Conservation (phyloP, 306 rosid genomes). For the Fragaria nilgerrensis region DNA sequence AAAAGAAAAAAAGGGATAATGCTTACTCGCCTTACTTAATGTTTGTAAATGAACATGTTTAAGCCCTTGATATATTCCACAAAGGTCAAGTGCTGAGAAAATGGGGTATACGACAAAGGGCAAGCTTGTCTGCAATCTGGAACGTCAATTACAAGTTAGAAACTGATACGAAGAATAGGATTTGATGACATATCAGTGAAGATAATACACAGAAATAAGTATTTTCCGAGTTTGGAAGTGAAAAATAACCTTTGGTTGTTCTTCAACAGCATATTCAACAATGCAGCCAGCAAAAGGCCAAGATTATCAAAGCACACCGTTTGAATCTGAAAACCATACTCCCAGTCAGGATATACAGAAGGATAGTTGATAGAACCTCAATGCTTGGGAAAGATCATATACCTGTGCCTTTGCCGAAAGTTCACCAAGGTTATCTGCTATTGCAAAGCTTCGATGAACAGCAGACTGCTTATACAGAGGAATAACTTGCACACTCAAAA, state of each 20-base stretch:
- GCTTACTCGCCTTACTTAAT: conserved; percentile 65
- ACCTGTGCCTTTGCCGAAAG: conserved; percentile 97
- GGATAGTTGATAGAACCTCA: not conserved
- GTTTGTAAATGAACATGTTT: conserved; percentile 82
- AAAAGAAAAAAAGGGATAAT: conserved; percentile 7
- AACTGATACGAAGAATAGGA: conserved; percentile 1
- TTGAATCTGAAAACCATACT: conserved; percentile 63
- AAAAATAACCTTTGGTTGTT: conserved; percentile 55
- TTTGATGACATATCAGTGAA: not conserved
- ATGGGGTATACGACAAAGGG: conserved; percentile 68
- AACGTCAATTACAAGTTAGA: conserved; percentile 37
- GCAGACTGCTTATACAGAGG: conserved; percentile 55
- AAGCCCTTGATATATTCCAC: conserved; percentile 83
- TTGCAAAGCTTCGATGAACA: conserved; percentile 91
- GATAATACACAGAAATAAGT: not conserved
- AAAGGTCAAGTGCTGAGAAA: conserved; percentile 76
- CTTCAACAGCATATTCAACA: conserved; percentile 57
- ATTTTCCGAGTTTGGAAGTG: conserved; percentile 1
- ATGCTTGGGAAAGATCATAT: not conserved
- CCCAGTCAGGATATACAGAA: conserved; percentile 7
- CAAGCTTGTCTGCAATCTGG: conserved; percentile 60
- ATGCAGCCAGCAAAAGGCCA: conserved; percentile 77
- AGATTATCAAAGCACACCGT: conserved; percentile 95
- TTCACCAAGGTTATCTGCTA: conserved; percentile 86
- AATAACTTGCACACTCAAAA: conserved; percentile 20